phyloP scores from a whole-genome alignment of 768 basidiomycete species.

The Candolleomyces aberdarensis region DNA sequence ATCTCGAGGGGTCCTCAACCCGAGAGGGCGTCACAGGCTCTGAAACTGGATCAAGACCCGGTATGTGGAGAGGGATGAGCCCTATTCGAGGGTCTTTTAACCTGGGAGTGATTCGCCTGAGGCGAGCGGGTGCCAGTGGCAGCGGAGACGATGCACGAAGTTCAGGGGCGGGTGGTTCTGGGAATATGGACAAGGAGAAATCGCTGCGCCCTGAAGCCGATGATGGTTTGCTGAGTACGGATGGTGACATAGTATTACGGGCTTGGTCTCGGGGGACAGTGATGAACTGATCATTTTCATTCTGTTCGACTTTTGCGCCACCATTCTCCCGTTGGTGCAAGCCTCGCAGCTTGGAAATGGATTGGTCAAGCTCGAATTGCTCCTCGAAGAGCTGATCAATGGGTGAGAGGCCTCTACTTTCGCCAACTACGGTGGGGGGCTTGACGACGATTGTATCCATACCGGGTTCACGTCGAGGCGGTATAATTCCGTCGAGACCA shows the following conservation, averaged over 20 bases:
- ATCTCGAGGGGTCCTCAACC: constrained; percentile 15
- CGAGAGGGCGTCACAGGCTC: constrained; percentile 15
- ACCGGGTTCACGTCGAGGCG: constrained; percentile 1
- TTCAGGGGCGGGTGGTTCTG: constrained; percentile 46
- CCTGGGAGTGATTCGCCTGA: too few relatives aligned
- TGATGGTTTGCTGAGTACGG: constrained; percentile 24
- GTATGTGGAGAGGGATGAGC: constrained; percentile 1
- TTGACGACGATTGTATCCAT: constrained; percentile 8
- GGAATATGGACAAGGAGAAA: constrained; percentile 73
- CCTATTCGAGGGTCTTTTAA: too few relatives aligned
- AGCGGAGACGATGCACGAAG: too few relatives aligned
- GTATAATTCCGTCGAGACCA: constrained; percentile 34
- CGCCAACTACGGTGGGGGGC: constrained; percentile 9
- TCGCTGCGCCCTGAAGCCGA: constrained; percentile 39
- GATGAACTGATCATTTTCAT: background rate
- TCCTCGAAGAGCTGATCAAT: constrained; percentile 55
- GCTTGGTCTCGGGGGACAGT: background rate
- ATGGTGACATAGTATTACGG: constrained; percentile 14
- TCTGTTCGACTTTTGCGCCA: background rate
- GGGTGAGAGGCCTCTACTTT: constrained; percentile 21
- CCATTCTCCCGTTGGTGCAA: background rate
- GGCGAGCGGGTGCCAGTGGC: too few relatives aligned
- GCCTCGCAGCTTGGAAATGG: constrained; percentile 52
- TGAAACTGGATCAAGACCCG: background rate
- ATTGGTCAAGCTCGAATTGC: constrained; percentile 62